Base-by-base conservation (phyloP, 2,329 filamentous ascomycete genomes). In the Aspergillus tanneri region DNA sequence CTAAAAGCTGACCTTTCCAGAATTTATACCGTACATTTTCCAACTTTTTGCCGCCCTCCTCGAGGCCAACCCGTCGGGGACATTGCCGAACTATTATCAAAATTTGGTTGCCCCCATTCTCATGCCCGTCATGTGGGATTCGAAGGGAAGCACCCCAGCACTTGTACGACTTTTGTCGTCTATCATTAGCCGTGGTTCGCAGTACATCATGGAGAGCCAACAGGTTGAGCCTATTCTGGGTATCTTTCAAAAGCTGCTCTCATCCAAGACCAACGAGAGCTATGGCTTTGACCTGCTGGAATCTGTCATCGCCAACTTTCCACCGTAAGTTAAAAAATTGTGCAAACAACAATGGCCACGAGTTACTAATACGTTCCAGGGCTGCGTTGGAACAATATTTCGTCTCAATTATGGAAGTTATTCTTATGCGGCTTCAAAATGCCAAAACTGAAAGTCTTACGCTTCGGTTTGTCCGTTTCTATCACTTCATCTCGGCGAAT, bases 11-110 rank as follows among this genome's bases (percentile, higher is more conserved):
- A 64, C 25, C 18, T 12, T 32, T 25, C 9, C 11, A 86, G 93
- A 99, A 72, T 99, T 99, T 66, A 86, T 90, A 64, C 93, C 92
- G 4, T 99, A 97, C 61, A 85, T 97, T 45, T 96, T 99, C 78
- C 93, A 99, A 68, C 82, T 99, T 27, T 88, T 97, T 55, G 89
- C 92, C 2, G 88, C 92, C 43, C 81, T 99, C 11, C 80, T 99
- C 3, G 92, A 97, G 71, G 83, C 87, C 6, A 92, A 93, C 60
- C 87, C 89, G 0, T 80, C 85, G 0, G 86, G 83, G n/a, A 79
- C 86, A 7, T 77, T 97, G 23, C 88, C 90, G 2, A 81, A 83
- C 21, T 87, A 90, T 64, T 96, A 95, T 76, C 85, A 88, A 67
- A 80, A 81, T 5, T 76, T 99, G 37, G 81, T 97, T 34, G 78